Percentiles rank a stretch among this genome's conserved stretches.
Evolutionary conservation across 257 asterid genomes (phyloP).

Genomic region (Striga asiatica): DNA sequence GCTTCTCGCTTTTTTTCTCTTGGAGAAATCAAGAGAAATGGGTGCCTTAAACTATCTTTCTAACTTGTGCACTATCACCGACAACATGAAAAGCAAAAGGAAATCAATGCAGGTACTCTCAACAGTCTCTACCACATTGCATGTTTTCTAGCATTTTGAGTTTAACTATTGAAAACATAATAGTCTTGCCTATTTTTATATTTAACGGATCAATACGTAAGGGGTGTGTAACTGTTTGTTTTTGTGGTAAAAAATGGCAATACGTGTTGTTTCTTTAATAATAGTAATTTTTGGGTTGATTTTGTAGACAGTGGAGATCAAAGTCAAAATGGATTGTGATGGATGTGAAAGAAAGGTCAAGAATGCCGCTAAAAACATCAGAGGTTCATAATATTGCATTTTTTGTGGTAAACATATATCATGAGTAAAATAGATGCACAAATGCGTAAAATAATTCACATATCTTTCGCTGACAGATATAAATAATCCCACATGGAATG

Average conservation of each 20-base stretch:
- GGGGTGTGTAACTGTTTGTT: too few relatives aligned
- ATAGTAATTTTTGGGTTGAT: too few relatives aligned
- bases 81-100: slow-evolving; percentile 42
- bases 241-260: too few relatives aligned
- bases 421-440: too few relatives aligned
- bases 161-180: not conserved
- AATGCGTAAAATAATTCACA: too few relatives aligned
- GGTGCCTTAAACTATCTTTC: slow-evolving; percentile 87
- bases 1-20: slow-evolving; percentile 13
- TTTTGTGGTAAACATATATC: not conserved
- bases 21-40: slow-evolving; percentile 29
- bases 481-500: not conserved
- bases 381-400: slow-evolving; percentile 31
- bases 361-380: slow-evolving; percentile 58
- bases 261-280: too few relatives aligned
- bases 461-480: too few relatives aligned
- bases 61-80: slow-evolving; percentile 47
- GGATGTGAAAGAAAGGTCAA: slow-evolving; percentile 91
- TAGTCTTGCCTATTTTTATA: not conserved
- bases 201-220: too few relatives aligned
- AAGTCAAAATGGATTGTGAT: slow-evolving; percentile 94
- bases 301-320: slow-evolving; percentile 76
- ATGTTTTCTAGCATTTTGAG: not conserved
- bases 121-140: not conserved
- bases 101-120: slow-evolving; percentile 67